phyloP scores from a whole-genome alignment of 306 rosid species.

The Rubus parviflorus region DNA sequence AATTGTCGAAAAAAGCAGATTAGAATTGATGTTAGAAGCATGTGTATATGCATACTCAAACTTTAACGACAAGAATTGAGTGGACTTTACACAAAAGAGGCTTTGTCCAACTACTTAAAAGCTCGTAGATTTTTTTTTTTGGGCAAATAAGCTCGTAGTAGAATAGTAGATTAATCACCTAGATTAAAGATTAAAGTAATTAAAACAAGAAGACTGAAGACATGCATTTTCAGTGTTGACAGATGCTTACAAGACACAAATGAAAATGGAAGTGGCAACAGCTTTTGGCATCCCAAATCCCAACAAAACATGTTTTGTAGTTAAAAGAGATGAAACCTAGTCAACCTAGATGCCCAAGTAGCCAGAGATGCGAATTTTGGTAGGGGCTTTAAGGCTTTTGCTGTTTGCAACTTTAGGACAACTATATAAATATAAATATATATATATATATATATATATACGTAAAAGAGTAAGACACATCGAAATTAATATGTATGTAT shows the following conservation, averaged over 20 bases:
- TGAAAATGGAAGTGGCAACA: conserved; percentile 24
- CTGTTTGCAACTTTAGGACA: neutral
- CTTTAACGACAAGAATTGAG: too few species aligned
- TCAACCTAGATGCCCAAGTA: conserved; percentile 27
- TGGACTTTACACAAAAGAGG: neutral
- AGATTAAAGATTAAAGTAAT: neutral
- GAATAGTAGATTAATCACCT: neutral
- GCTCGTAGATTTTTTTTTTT: too few species aligned
- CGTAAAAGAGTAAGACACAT: neutral
- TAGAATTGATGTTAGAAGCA: too few species aligned
- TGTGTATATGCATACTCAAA: too few species aligned
- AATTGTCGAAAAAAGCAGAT: neutral
- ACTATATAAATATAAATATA: neutral
- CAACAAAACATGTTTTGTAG: conserved; percentile 32
- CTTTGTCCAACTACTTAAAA: neutral
- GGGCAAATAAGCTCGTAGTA: too few species aligned
- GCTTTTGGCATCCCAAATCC: conserved; percentile 57
- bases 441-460: neutral
- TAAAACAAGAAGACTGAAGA: conserved; percentile 6
- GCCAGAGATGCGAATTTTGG: conserved; percentile 17
- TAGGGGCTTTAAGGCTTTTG: neutral
- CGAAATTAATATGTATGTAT: neutral
- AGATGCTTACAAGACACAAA: neutral
- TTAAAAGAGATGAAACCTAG: conserved; percentile 46
- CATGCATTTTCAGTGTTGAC: neutral